Percentiles rank a stretch among this genome's conserved stretches.
Conservation (phyloP, 306 rosid species). For the Castanea mollissima region DNA sequence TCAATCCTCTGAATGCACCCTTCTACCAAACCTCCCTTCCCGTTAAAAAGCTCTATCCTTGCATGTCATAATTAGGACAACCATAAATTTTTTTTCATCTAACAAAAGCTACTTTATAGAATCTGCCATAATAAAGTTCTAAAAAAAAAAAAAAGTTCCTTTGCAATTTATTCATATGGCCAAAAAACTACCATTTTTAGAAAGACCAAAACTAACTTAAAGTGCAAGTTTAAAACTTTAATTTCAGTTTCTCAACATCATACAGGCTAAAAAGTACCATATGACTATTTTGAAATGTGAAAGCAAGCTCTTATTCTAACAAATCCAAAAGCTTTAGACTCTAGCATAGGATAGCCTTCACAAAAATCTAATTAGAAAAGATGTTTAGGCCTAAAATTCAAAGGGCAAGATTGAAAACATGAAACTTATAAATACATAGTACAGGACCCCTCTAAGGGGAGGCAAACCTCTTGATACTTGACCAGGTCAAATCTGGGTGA, state of each 20-base stretch:
- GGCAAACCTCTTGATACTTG: too few relatives aligned
- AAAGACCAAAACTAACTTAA: not conserved
- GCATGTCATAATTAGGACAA: conserved; percentile 34
- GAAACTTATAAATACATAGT: too few relatives aligned
- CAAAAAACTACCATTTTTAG: not conserved
- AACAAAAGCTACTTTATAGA: not conserved
- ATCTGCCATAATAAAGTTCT: not conserved
- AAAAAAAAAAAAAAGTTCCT: not conserved
- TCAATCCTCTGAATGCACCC: conserved; percentile 65
- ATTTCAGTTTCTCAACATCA: not conserved
- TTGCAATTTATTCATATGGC: not conserved
- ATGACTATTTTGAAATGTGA: not conserved
- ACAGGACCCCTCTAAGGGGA: too few relatives aligned
- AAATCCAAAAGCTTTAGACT: not conserved
- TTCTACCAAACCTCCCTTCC: conserved; percentile 81
- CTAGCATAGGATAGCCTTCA: not conserved
- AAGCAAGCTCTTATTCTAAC: not conserved
- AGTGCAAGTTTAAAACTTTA: not conserved
- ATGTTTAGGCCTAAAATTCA: not conserved
- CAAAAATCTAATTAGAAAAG: not conserved
- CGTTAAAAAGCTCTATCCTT: conserved; percentile 93
- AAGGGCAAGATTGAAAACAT: not conserved
- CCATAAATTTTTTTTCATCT: conserved; percentile 17
- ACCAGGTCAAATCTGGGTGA: too few relatives aligned
- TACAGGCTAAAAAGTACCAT: not conserved